phyloP scores from a whole-genome alignment of 768 basidiomycete species.

The Crepidotus variabilis region DNA sequence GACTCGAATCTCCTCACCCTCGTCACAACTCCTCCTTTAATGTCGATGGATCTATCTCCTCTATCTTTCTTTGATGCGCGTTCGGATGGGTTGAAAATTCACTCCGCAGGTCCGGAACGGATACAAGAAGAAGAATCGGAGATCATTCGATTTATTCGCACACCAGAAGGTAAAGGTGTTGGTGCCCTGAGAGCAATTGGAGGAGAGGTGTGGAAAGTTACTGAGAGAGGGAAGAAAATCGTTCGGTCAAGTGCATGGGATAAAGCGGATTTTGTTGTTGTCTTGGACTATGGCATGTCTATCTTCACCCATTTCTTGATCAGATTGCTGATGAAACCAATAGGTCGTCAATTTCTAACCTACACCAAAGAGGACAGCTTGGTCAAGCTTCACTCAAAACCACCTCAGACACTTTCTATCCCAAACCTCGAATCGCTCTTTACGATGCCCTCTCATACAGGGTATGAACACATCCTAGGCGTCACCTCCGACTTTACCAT shows the following conservation, averaged over 20 bases:
- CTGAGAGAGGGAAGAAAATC: constrained; percentile 44
- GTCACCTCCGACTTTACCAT: constrained; percentile 60
- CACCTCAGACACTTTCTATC: constrained; percentile 37
- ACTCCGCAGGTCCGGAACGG: constrained; percentile 36
- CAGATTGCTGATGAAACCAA: constrained; percentile 3
- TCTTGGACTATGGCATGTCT: constrained; percentile 57
- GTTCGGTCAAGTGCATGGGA: constrained; percentile 48
- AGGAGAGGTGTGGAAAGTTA: constrained; percentile 64
- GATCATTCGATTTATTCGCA: constrained; percentile 66
- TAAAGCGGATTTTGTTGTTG: constrained; percentile 63
- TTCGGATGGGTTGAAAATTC: constrained; percentile 45
- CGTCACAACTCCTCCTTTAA: constrained; percentile 63
- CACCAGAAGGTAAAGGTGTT: constrained; percentile 75
- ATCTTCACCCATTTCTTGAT: not conserved
- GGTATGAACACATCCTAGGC: constrained; percentile 59
- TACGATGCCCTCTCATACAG: constrained; percentile 52
- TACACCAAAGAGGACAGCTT: constrained; percentile 45
- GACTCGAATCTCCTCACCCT: constrained; percentile 46
- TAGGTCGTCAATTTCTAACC: constrained; percentile 55
- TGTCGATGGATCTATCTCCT: constrained; percentile 55
- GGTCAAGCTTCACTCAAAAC: constrained; percentile 52
- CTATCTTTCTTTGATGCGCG: constrained; percentile 60
- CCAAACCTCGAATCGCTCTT: constrained; percentile 60
- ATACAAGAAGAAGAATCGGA: constrained; percentile 44
- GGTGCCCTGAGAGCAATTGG: constrained; percentile 56